phyloP scores from a whole-genome alignment of 2,329 filamentous ascomycete genomes.

The Fusarium sp. region DNA sequence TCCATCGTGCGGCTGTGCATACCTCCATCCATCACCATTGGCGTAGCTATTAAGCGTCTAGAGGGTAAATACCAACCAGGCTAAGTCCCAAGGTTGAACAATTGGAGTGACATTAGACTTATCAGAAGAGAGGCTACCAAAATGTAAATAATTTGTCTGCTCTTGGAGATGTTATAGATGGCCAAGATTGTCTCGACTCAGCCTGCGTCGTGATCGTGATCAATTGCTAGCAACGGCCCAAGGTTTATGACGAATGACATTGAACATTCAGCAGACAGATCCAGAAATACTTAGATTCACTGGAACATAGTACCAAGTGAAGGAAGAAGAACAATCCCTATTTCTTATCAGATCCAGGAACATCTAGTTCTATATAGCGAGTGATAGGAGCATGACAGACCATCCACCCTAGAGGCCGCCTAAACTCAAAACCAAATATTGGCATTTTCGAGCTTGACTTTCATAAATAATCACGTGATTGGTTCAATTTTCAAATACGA shows the following conservation, averaged over 20 bases:
- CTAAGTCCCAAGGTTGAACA: too few relatives aligned
- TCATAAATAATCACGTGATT: constrained; percentile 25
- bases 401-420: not conserved
- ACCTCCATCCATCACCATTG: not conserved
- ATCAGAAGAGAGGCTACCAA: not conserved
- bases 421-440: fast-evolving
- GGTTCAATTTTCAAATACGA: constrained; percentile 41
- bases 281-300: too few relatives aligned
- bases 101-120: not conserved
- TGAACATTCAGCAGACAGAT: too few relatives aligned
- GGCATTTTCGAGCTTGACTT: fast-evolving
- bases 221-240: too few relatives aligned
- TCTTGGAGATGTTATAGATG: too few relatives aligned
- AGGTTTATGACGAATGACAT: too few relatives aligned
- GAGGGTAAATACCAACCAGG: not conserved
- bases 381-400: not conserved
- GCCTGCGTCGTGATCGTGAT: too few relatives aligned
- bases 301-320: too few relatives aligned
- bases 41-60: not conserved
- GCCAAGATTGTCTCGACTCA: too few relatives aligned
- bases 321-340: too few relatives aligned
- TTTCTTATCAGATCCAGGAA: not conserved
- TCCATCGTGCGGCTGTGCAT: not conserved
- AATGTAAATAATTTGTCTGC: too few relatives aligned
- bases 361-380: not conserved